A percentile compares a stretch with the other conserved stretches of the same genome.
Conservation (phyloP, 768 basidiomycete genomes). For the Jaapia argillacea region DNA sequence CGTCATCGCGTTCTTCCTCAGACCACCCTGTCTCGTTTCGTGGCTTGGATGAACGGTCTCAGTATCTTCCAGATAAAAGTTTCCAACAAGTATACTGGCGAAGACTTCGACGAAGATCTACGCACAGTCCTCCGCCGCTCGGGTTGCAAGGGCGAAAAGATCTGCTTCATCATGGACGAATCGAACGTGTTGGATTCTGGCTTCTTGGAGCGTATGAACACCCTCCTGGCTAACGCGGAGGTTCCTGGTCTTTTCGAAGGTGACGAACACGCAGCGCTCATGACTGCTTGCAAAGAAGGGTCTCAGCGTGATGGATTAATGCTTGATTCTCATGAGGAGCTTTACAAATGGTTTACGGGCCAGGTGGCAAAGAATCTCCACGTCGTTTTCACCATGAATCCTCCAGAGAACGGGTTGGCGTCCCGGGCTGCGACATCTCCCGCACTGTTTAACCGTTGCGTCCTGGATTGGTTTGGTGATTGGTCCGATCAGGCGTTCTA, state of each 20-base stretch:
- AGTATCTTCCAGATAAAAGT: constrained; percentile 99
- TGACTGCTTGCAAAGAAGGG: constrained; percentile 99
- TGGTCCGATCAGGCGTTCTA: constrained; percentile 99
- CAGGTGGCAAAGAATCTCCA: constrained; percentile 98
- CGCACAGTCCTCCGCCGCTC: constrained; percentile 89
- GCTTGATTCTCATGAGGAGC: constrained; percentile 95
- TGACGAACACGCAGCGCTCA: constrained; percentile 95
- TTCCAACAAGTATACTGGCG: constrained; percentile 97
- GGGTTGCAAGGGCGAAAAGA: constrained; percentile 98
- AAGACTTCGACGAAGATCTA: constrained; percentile 97
- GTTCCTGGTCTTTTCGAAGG: constrained; percentile 99
- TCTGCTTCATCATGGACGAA: constrained; percentile 99
- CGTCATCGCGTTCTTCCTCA: constrained; percentile 21
- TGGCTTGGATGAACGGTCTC: constrained; percentile 99
- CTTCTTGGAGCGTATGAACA: constrained; percentile 99
- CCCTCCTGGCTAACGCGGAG: constrained; percentile 97
- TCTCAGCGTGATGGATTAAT: constrained; percentile 98
- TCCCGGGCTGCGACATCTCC: constrained; percentile 96
- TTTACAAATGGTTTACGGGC: constrained; percentile 97
- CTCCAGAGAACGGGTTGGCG: constrained; percentile 90
- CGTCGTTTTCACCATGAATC: constrained; percentile 99
- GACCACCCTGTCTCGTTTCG: constrained; percentile 97
- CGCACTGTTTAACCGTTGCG: constrained; percentile 97
- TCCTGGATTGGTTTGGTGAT: constrained; percentile 98
- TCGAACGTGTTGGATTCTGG: constrained; percentile 98